Percentiles rank a stretch among this genome's conserved stretches.
These are phyloP conservation scores for Phialophora tarda DNA, from an alignment of 2,329 filamentous ascomycete species.

Conservation along the genomic window DNA sequence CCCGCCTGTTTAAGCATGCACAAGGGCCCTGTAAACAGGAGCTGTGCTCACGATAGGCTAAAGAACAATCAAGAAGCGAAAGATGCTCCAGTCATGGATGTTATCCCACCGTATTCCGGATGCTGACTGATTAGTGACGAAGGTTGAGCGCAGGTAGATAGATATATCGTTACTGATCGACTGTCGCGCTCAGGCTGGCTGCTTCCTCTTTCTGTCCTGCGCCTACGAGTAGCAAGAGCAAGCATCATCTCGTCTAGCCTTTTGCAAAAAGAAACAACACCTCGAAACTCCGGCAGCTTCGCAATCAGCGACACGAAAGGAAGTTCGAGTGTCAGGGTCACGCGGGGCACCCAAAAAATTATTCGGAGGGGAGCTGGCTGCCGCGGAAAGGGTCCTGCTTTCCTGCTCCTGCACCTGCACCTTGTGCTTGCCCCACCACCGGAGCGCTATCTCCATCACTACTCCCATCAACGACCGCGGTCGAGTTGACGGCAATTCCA, in stretches of 20 bases:
- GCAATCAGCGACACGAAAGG: neutral
- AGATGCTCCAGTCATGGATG: constrained; percentile 13
- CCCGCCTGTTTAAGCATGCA: constrained; percentile 18
- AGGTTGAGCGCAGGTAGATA: constrained; percentile 5
- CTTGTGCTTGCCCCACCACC: constrained; percentile 5
- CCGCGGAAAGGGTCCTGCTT: neutral
- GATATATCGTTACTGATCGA: constrained; percentile 11
- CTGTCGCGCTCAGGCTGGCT: neutral
- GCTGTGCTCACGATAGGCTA: constrained; percentile 18
- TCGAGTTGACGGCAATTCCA: constrained; percentile 8
- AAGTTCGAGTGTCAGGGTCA: neutral
- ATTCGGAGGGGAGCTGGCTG: neutral
- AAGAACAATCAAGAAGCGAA: constrained; percentile 15
- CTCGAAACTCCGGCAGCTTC: neutral
- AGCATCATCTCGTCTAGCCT: neutral
- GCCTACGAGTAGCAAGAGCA: too few relatives aligned
- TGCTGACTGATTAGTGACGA: constrained; percentile 22
- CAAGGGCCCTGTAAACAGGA: constrained; percentile 1
- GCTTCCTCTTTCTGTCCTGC: neutral
- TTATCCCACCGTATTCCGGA: constrained; percentile 8
- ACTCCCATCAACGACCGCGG: constrained; percentile 8
- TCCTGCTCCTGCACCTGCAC: neutral
- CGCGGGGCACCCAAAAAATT: constrained; percentile 3
- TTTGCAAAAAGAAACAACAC: neutral
- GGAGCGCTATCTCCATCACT: constrained; percentile 8